Base-by-base conservation (phyloP, 805 yeast genomes). In the Cephaloascus fragrans region DNA sequence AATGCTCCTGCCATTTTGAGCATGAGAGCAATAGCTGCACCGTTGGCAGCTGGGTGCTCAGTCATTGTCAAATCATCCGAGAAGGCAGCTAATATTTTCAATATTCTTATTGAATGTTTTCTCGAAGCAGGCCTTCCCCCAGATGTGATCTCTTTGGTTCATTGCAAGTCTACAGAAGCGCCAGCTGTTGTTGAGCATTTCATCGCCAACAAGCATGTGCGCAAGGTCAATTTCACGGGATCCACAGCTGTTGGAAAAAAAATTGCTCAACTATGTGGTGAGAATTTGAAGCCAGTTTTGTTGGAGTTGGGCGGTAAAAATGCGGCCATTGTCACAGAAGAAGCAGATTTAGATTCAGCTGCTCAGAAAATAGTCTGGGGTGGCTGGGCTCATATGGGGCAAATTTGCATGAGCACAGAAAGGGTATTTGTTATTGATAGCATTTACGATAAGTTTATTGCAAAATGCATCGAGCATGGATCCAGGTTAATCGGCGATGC, bases 271-370 rank as follows among this genome's bases (percentile, higher is more conserved):
- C 35, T 45, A 12, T 70, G 73, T 1, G 71, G 65, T 4, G 44
- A 46, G 32, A 39, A 59, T 44, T 45, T 64, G 16, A 68, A 67
- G 41, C 75, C 75, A 1, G 51, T 52, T 19, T 45, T 69, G 14
- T 45, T 71, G 35, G 75, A 70, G 41, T 48, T 69, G 32, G 75
- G 75, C 1, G 75, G 74, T 4, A 69, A 69, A 44, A 68, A 69
- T 44, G 51, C 51, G 31, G 38, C 61, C 1, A 49, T 69, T 9
- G 50, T 70, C 3, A 53, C 50, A 14, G 36, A 49, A 3, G 68
- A 61, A 38, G 61, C 59, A 0, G 59, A 64, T 41, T 40, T 70
- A 20, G 47, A 39, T 1, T 44, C 41, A 31, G 69, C 73, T 1
- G 47, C 61, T 2, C 42, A 46, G 1, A 39, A 39, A 14, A 48